Evolutionary conservation across 768 basidiomycete genomes (phyloP), one percentile per base, ranked within the genome.

Genomic region (Ramaria rubella): DNA sequence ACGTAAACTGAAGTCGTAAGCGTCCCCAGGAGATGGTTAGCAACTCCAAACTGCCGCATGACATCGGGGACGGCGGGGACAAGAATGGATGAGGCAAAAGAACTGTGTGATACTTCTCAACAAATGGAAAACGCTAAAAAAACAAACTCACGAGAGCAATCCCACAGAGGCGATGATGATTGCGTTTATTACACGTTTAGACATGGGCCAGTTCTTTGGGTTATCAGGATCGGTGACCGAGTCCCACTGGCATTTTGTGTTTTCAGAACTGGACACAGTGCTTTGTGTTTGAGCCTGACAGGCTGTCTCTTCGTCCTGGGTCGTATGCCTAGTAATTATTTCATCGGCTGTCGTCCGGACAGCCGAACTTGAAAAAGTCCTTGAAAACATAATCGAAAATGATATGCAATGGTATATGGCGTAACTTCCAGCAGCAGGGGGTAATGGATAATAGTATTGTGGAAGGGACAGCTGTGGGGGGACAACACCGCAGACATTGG

Each of bases 61-160:
- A n/a, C n/a, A n/a, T n/a, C n/a, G n/a, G n/a, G n/a, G n/a, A n/a
- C n/a, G n/a, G n/a, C n/a, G n/a, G n/a, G n/a, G n/a, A n/a, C n/a
- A n/a, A n/a, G n/a, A n/a, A n/a, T n/a, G n/a, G 53, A 55, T 27
- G 53, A 55, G 8, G 53, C 53, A 44, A 55, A 55, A 26, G 53
- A 55, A 15, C 53, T 55, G 36, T 38, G n/a, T n/a, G n/a, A n/a
- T n/a, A n/a, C n/a, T n/a, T 38, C n/a, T 38, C 36, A 38, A 38
- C 36, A 38, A n/a, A 38, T 38, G 11, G 9, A 11, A 23, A 12
- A n/a, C 19, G 30, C 49, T 8, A 12, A n/a, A 23, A 12, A n/a
- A 17, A 8, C 11, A 21, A 14, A 7, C 34, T 11, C 38, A 43
- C 36, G 36, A 38, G 23, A 43, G 52, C 52, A 54, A 15, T 2